Evolutionary conservation across 1,139 yeast species (phyloP).

Genomic region (Tardiomyces digboiensis): DNA sequence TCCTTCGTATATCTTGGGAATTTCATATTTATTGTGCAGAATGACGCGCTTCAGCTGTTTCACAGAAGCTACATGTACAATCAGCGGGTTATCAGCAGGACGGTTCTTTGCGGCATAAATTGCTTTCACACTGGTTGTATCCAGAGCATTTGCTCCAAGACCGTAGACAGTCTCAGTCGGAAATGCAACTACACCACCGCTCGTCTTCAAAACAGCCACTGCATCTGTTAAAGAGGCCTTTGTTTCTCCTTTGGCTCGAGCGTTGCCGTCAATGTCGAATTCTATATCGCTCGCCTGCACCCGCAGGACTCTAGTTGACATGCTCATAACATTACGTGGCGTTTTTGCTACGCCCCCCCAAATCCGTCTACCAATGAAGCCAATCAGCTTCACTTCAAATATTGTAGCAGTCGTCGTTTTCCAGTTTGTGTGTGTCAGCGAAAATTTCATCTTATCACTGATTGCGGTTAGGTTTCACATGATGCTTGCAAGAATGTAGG

Average conservation of each 20-base stretch:
- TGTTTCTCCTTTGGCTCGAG: background rate
- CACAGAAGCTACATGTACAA: slow-evolving; percentile 76
- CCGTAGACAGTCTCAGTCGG: slow-evolving; percentile 99
- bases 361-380: slow-evolving; percentile 47
- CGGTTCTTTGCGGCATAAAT: slow-evolving; percentile 85
- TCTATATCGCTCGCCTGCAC: background rate
- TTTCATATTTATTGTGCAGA: slow-evolving; percentile 25
- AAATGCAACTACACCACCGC: slow-evolving; percentile 68
- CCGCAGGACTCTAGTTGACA: background rate
- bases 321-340: background rate
- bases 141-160: slow-evolving; percentile 78
- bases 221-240: background rate
- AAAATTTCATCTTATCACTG: too few species aligned
- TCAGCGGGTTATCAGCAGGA: slow-evolving; percentile 92
- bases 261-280: background rate
- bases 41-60: slow-evolving; percentile 58
- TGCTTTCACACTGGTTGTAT: slow-evolving; percentile 59
- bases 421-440: too few species aligned
- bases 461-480: too few species aligned
- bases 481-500: too few species aligned
- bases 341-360: slow-evolving; percentile 37
- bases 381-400: too few species aligned
- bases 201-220: slow-evolving; percentile 16
- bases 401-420: too few species aligned
- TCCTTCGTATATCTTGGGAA: slow-evolving; percentile 43